Evolutionary conservation across 768 basidiomycete genomes (phyloP).

Genomic region (Paxillus rubicundulus): DNA sequence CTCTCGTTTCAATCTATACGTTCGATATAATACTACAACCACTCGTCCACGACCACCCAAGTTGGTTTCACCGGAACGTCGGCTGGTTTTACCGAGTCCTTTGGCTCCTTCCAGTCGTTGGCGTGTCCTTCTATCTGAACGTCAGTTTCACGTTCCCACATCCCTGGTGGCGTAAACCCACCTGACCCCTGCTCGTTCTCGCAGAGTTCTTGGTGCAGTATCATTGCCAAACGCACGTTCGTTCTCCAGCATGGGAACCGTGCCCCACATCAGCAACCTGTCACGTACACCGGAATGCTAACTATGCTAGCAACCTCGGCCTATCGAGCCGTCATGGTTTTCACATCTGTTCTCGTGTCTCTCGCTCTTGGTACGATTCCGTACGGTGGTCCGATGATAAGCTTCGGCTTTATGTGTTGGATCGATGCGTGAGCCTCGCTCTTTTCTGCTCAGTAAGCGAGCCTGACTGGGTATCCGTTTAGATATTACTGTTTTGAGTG

Average conservation of each 20-base stretch:
- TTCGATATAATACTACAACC: conserved; percentile 73
- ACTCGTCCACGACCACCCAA: conserved; percentile 57
- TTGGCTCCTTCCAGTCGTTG: conserved; percentile 79
- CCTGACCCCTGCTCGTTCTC: conserved; percentile 2
- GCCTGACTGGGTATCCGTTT: neutral
- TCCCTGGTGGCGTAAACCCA: conserved; percentile 8
- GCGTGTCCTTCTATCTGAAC: conserved; percentile 76
- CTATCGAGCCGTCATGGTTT: conserved; percentile 78
- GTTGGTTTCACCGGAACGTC: conserved; percentile 69
- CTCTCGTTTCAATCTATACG: conserved; percentile 69
- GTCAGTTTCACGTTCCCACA: conserved; percentile 42
- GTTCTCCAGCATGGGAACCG: conserved; percentile 67
- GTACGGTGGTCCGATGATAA: conserved; percentile 53
- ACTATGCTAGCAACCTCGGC: conserved; percentile 76
- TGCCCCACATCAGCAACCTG: conserved; percentile 48
- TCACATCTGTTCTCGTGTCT: conserved; percentile 70
- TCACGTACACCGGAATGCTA: conserved; percentile 68
- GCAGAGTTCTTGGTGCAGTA: conserved; percentile 75
- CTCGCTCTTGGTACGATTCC: conserved; percentile 65
- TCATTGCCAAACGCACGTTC: conserved; percentile 74
- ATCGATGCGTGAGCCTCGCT: conserved; percentile 72
- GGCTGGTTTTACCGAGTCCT: conserved; percentile 74
- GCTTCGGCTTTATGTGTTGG: conserved; percentile 81
- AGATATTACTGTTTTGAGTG: conserved; percentile 94
- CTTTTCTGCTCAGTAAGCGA: neutral